Percentiles rank a stretch among this genome's conserved stretches.
These are phyloP conservation scores for Exserohilum rostratum DNA, from an alignment of 2,329 filamentous ascomycete genomes.

Conservation along the genomic window DNA sequence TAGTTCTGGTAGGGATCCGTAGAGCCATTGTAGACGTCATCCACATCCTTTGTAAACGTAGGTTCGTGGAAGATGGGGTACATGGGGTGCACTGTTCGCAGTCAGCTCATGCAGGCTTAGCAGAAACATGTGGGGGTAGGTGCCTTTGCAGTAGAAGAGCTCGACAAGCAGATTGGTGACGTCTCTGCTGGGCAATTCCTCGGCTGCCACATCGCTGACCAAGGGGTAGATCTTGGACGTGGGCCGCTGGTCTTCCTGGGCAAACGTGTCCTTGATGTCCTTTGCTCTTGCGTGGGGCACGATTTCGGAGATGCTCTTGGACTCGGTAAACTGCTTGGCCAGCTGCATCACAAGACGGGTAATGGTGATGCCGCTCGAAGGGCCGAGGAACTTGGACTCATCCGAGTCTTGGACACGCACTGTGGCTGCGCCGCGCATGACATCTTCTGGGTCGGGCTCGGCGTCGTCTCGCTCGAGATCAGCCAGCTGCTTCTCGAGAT, in stretches of 20 bases:
- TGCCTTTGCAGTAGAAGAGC: slow-evolving; percentile 84
- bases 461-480: slow-evolving; percentile 76
- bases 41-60: slow-evolving; percentile 74
- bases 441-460: slow-evolving; percentile 76
- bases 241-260: slow-evolving; percentile 68
- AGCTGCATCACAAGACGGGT: slow-evolving; percentile 94
- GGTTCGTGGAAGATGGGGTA: slow-evolving; percentile 87
- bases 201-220: slow-evolving; percentile 82
- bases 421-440: slow-evolving; percentile 83
- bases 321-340: slow-evolving; percentile 90
- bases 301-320: slow-evolving; percentile 88
- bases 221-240: slow-evolving; percentile 86
- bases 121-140: neutral
- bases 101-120: slow-evolving; percentile 20
- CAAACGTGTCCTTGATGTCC: slow-evolving; percentile 71
- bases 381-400: slow-evolving; percentile 88
- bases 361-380: slow-evolving; percentile 94
- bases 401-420: slow-evolving; percentile 85
- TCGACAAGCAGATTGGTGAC: slow-evolving; percentile 81
- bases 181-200: slow-evolving; percentile 72
- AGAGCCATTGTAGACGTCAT: slow-evolving; percentile 79
- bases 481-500: slow-evolving; percentile 80
- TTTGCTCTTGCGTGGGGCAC: slow-evolving; percentile 75
- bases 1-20: slow-evolving; percentile 85
- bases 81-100: slow-evolving; percentile 76